Base-by-base conservation (phyloP, 1,284 basidiomycete species). In the Cryptococcus wingfieldii region DNA sequence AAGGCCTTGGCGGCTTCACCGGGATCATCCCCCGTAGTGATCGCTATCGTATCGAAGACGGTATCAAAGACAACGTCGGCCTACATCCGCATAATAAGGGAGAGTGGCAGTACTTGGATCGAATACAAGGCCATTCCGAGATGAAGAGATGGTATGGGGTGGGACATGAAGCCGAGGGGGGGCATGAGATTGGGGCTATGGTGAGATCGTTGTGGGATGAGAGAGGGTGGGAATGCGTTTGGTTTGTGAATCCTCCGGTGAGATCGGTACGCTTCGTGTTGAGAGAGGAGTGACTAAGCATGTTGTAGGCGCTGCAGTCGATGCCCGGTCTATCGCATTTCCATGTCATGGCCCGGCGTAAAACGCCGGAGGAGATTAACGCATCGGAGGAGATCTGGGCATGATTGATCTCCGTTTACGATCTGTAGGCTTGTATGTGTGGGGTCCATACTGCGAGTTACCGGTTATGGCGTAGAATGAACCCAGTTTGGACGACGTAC, bases 181-280 rank as follows among this genome's bases (percentile, higher is more conserved):
- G 75, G 1, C 47, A 66, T 25, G 69, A 75, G 55, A 68, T 77
- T 5, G 68, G 64, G 4, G 62, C 61, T 49, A 74, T 76, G 71
- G 75, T 76, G 14, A 60, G 59, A 27, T 66, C 53, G 9, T 55
- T 77, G 19, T 76, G 73, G 71, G 68, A 71, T 53, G 62, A 65
- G 55, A 54, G 70, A 18, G 74, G 74, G 2, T 77, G 67, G 65
- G 75, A 77, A 53, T 75, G 73, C 60, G 45, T 73, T 12, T 77
- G 73, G 72, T 66, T 67, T 53, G 64, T 70, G 14, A 69, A 69
- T 50, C 67, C 67, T 10, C 60, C 65, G 0, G 66, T 66, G 48
- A 62, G 23, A 1, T 23, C 23, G 23, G 23, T 23, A 23, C 23
- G 23, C 23, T 23, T 23, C 38, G n/a, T n/a, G 38, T 12, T 39